Base-by-base conservation (phyloP, 1,139 yeast genomes). In the Suhomyces coccinellae region DNA sequence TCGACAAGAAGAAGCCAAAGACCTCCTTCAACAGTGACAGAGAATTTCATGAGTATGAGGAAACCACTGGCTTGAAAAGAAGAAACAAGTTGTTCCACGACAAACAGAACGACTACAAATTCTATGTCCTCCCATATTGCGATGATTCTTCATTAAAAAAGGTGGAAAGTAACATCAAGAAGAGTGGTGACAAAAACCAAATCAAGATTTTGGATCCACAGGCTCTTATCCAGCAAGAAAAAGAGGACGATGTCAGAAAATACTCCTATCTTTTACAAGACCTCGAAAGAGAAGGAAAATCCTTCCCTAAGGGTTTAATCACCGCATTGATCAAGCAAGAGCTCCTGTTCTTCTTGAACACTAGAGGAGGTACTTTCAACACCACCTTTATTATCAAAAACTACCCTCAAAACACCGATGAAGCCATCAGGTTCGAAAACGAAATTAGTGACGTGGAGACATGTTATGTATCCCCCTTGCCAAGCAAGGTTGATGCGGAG, bases 351-450 rank as follows among this genome's bases (percentile, higher is more conserved):
- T 63, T 69, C 43, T 57, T 71, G 48, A 65, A 71, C 49, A 72
- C 78, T 8, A 63, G 75, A 16, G 66, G 69, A 16, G 76, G 79
- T 2, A 69, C 69, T 16, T 66, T 67, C 44, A 74, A 71, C 40
- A 73, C 79, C 14, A 69, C 74, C 36, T 72, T 79, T 40, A 55
- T 82, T 3, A 56, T 80, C 42, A 61, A 72, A 31, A 77, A 82
- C 55, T 83, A 79, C 54, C 88, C 89, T 5, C 77, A 71, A 50
- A 66, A 71, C 17, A 75, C 85, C 32, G 76, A 75, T 38, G 88
- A 83, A 51, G 87, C 87, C 10, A 78, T 82, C 46, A 80, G 77
- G 53, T 80, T 80, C 53, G 85, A 80, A 58, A 80, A 78, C 52
- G 83, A 79, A 49, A 67, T 80, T 40, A 71, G 81, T 2, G 72